These are phyloP conservation scores for Candida sp. DNA, from an alignment of 1,139 yeast species.

Conservation along the genomic window DNA sequence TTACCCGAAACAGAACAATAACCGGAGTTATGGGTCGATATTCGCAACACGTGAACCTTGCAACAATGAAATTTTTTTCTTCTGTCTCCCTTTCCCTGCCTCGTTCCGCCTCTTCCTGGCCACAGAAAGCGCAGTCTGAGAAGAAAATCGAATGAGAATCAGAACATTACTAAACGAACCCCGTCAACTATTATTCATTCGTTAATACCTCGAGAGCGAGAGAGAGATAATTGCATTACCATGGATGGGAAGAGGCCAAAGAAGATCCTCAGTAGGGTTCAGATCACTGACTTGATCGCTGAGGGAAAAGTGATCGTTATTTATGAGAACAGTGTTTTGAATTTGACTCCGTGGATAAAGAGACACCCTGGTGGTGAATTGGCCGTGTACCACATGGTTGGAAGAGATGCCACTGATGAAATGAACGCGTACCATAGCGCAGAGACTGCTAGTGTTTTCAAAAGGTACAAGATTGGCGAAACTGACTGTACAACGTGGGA, in stretches of 20 bases:
- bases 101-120: background rate
- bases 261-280: constrained; percentile 18
- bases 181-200: no score
- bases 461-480: constrained; percentile 63
- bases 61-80: background rate
- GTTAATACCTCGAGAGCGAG: no score
- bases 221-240: no score
- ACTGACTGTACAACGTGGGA: constrained; percentile 66
- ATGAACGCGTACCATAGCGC: constrained; percentile 81
- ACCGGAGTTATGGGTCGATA: background rate
- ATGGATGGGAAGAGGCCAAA: constrained; percentile 1
- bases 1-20: no score
- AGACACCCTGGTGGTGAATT: constrained; percentile 91
- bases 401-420: constrained; percentile 91
- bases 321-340: constrained; percentile 61
- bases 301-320: constrained; percentile 75
- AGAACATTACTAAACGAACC: constrained; percentile 1
- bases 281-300: constrained; percentile 54
- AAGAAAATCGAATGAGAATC: constrained; percentile 2
- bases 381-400: constrained; percentile 83
- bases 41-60: background rate
- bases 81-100: background rate
- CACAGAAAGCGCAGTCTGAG: no score
- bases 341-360: constrained; percentile 71
- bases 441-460: constrained; percentile 55